Percentiles rank a stretch among this genome's conserved stretches.
These are phyloP conservation scores for Aspergillus sp. DNA, from an alignment of 2,329 filamentous ascomycete genomes.

Conservation along the genomic window DNA sequence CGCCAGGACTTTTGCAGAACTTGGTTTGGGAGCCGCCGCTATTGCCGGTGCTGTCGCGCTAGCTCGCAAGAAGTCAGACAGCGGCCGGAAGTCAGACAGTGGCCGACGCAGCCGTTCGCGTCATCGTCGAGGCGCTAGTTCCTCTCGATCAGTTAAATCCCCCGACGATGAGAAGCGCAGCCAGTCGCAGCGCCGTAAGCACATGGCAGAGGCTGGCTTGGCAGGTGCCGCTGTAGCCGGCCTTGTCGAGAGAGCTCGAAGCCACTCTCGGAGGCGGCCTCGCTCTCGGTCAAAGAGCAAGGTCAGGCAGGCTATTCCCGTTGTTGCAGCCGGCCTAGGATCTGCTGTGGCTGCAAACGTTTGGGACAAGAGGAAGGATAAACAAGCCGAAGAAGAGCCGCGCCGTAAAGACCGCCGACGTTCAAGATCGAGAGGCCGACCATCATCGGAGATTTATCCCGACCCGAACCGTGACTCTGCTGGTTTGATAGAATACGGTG, in stretches of 20 bases:
- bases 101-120: slow-evolving; percentile 50
- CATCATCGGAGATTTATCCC: slow-evolving; percentile 40
- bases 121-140: slow-evolving; percentile 38
- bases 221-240: slow-evolving; percentile 63
- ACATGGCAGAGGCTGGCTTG: slow-evolving; percentile 61
- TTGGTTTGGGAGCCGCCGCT: slow-evolving; percentile 56
- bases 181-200: slow-evolving; percentile 54
- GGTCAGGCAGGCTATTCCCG: slow-evolving; percentile 57
- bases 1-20: slow-evolving; percentile 53
- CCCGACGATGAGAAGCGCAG: slow-evolving; percentile 32
- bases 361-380: slow-evolving; percentile 62
- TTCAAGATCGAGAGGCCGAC: slow-evolving; percentile 48
- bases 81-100: slow-evolving; percentile 52
- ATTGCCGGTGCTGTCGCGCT: slow-evolving; percentile 61
- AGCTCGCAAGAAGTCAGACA: slow-evolving; percentile 54
- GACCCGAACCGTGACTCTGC: slow-evolving; percentile 45
- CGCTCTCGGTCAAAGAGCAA: slow-evolving; percentile 55
- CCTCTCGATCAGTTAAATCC: slow-evolving; percentile 23
- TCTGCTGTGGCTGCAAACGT: slow-evolving; percentile 62
- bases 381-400: slow-evolving; percentile 45
- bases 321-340: slow-evolving; percentile 60
- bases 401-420: slow-evolving; percentile 39
- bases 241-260: slow-evolving; percentile 58
- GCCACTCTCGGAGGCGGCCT: slow-evolving; percentile 55
- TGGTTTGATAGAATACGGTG: slow-evolving; percentile 64